Evolutionary conservation across 2,329 filamentous ascomycete species (phyloP).

Genomic region (Graphilbum fragrans): DNA sequence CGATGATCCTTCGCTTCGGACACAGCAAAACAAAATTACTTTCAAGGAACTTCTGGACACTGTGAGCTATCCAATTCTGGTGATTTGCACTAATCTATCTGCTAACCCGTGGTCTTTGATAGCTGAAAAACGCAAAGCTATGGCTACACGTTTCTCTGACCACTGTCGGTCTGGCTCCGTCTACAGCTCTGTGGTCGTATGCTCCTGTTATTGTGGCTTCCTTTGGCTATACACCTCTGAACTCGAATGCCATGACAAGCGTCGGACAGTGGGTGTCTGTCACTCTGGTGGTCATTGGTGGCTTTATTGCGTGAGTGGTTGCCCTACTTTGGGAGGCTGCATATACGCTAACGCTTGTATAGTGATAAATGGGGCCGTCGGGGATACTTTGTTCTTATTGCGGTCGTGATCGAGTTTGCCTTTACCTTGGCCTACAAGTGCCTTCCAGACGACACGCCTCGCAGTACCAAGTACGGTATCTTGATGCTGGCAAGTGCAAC

Average conservation of each 20-base stretch:
- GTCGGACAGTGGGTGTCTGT: constrained; percentile 43
- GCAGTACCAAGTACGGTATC: constrained; percentile 7
- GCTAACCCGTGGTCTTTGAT: too few relatives aligned
- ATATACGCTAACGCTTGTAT: background rate
- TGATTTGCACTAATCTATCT: too few relatives aligned
- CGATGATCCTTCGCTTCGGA: constrained; percentile 22
- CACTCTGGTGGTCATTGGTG: constrained; percentile 15
- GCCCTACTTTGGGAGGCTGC: background rate
- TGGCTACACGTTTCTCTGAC: constrained; percentile 39
- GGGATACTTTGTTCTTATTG: constrained; percentile 6
- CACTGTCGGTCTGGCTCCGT: constrained; percentile 20
- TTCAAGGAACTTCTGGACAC: background rate
- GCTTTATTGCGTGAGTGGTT: constrained; percentile 3
- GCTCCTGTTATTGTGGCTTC: constrained; percentile 39
- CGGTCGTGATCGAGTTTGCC: constrained; percentile 7
- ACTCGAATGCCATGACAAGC: constrained; percentile 39
- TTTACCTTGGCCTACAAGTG: constrained; percentile 12
- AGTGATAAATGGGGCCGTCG: constrained; percentile 10
- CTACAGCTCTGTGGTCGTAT: constrained; percentile 26
- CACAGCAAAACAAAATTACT: background rate
- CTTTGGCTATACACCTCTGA: constrained; percentile 36
- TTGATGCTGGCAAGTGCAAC: constrained; percentile 9
- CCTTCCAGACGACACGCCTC: constrained; percentile 4
- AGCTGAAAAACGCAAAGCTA: constrained; percentile 15
- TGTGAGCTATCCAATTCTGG: background rate